Evolutionary conservation across 371 early-diverging fungal species (phyloP).

Genomic region (Choanephora cucurbitarum): DNA sequence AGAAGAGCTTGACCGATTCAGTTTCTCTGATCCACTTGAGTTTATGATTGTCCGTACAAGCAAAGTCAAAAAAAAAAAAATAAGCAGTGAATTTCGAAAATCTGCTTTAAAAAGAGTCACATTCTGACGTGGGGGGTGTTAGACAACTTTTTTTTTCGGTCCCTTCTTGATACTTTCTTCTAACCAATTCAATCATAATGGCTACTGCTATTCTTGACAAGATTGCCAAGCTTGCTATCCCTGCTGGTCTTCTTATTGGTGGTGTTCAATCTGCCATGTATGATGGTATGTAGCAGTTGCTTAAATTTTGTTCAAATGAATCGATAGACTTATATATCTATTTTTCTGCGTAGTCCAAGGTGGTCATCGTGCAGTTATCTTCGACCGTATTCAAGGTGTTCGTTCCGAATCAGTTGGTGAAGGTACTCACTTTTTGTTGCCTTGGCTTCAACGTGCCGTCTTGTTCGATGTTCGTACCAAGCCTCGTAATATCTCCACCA

Average conservation of each 20-base stretch:
- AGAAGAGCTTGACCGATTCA: no score
- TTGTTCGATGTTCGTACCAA: conserved; percentile 89
- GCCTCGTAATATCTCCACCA: conserved; percentile 96
- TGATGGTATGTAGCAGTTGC: conserved; percentile 74
- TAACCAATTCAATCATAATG: neutral
- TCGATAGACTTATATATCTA: conserved; percentile 16
- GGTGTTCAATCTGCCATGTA: conserved; percentile 86
- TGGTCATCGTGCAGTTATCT: conserved; percentile 95
- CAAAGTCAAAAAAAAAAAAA: no score
- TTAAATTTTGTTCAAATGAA: neutral
- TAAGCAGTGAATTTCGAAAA: no score
- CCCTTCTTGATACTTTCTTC: neutral
- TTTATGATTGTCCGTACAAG: no score
- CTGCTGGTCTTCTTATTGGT: conserved; percentile 65
- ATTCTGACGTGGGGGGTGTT: no score
- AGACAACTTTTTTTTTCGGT: no score
- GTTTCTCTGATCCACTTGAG: no score
- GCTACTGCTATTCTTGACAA: conserved; percentile 49
- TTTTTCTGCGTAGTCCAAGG: conserved; percentile 76
- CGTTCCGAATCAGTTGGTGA: conserved; percentile 79
- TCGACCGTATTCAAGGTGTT: conserved; percentile 95
- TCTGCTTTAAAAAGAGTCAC: no score
- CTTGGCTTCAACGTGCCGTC: conserved; percentile 86
- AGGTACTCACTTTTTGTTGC: conserved; percentile 97
- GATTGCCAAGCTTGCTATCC: conserved; percentile 68